Evolutionary conservation across 1,284 basidiomycete species (phyloP), one percentile per base, ranked within the genome.

Genomic region (Apiotrichum domesticum): DNA sequence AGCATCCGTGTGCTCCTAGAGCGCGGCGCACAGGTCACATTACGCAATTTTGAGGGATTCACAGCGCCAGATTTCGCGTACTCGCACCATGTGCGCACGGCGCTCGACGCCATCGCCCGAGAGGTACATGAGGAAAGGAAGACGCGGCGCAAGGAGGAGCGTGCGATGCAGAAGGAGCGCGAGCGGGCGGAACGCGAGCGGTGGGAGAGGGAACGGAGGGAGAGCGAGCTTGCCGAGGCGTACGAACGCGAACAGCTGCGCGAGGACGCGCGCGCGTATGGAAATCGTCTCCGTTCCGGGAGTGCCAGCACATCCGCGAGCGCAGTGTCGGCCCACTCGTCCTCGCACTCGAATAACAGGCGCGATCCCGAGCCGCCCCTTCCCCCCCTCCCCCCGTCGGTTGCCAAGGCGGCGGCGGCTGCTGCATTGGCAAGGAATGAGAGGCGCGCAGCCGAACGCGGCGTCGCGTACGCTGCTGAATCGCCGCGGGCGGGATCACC

Each of bases 41-140:
- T 85, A 35, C 83, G 87, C 62, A 98, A 98, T 72, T 89, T 89
- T 56, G 85, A 91, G 59, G 91, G 90, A 0, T 97, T 92, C 69
- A 90, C 88, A 1, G 85, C 94, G 2, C 86, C 85, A 0, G 93
- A 98, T 74, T 95, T 92, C 73, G 89, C 92, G 10, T 97, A 90
- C 74, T 90, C 88, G 83, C 57, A 65, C 39, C 50, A 56, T 0
- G 55, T 72, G 9, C 59, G 66, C 32, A 59, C 55, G 21, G 57
- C 63, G 13, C 54, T 74, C 8, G 67, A 73, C 46, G 52, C 48
- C 11, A 64, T 68, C 3, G 68, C 64, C 11, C 57, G 65, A 39
- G 68, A 67, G n/a, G 52, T 69, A 15, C 60, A 58, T 14, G 71
- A 69, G 37, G 63, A 67, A 34, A 53, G 62, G 4, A 47, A 59